Conservation (phyloP, 73 alveolate genomes). For the Durusdinium trenchii region DNA sequence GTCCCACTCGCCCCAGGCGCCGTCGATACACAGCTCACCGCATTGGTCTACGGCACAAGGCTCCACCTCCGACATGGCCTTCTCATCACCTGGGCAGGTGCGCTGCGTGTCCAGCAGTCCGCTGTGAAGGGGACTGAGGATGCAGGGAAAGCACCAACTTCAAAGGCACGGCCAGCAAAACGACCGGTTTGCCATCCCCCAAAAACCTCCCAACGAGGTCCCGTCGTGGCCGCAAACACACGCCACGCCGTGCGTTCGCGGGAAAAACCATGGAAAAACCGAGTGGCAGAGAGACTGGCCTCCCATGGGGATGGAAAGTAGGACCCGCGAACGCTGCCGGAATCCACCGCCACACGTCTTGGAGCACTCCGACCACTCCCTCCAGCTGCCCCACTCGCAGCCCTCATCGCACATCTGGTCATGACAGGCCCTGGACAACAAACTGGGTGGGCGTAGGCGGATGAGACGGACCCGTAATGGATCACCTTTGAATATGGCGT, state of each 20-base stretch:
- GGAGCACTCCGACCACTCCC: slow-evolving; percentile 56
- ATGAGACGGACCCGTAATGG: too few relatives aligned
- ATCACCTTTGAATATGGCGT: too few relatives aligned
- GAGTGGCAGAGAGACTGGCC: too few relatives aligned
- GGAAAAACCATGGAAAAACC: too few relatives aligned
- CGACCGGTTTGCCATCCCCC: too few relatives aligned
- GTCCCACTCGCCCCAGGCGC: slow-evolving; percentile 74
- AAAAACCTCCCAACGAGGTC: too few relatives aligned
- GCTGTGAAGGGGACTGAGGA: not conserved
- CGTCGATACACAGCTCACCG: slow-evolving; percentile 36
- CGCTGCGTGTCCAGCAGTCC: too few relatives aligned
- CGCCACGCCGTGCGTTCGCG: too few relatives aligned
- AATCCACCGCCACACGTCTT: slow-evolving; percentile 67
- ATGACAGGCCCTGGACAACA: not conserved
- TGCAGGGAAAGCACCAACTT: not conserved
- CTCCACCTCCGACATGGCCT: slow-evolving; percentile 39
- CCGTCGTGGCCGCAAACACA: too few relatives aligned
- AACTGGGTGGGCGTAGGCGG: too few relatives aligned
- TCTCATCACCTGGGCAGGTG: slow-evolving; percentile 20
- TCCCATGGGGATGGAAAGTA: slow-evolving; percentile 26
- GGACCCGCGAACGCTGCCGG: slow-evolving; percentile 16
- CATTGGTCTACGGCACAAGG: slow-evolving; percentile 45
- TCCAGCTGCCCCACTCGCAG: slow-evolving; percentile 69
- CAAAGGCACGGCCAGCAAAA: not conserved
- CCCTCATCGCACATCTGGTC: slow-evolving; percentile 17